Percentiles rank a stretch among this genome's conserved stretches.
These are phyloP conservation scores for Pisolithus orientalis DNA, from an alignment of 768 basidiomycete species.

Conservation along the genomic window DNA sequence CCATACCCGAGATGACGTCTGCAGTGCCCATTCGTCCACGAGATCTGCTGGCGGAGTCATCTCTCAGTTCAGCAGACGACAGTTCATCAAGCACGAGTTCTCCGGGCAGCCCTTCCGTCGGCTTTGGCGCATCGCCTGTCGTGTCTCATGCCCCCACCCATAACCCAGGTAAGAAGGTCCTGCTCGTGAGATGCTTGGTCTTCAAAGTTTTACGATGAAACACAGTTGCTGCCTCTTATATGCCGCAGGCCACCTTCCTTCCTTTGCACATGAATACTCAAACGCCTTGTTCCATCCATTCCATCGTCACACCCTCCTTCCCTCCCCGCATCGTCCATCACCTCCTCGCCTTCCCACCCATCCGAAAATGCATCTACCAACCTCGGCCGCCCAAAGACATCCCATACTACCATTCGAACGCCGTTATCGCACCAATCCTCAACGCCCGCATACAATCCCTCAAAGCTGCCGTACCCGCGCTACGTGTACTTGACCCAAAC, in stretches of 20 bases:
- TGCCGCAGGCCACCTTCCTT: constrained; percentile 28
- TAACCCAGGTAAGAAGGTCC: constrained; percentile 10
- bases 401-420: constrained; percentile 89
- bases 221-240: constrained; percentile 18
- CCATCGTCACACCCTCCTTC: constrained; percentile 13
- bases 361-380: constrained; percentile 11
- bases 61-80: constrained; percentile 28
- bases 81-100: constrained; percentile 18
- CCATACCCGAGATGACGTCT: constrained; percentile 8
- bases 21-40: constrained; percentile 21
- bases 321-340: constrained; percentile 35
- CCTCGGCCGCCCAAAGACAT: constrained; percentile 51
- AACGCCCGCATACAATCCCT: constrained; percentile 81
- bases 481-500: constrained; percentile 66
- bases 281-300: constrained; percentile 11
- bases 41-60: constrained; percentile 24
- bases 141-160: constrained; percentile 17
- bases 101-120: constrained; percentile 24
- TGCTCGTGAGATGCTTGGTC: not conserved
- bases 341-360: constrained; percentile 30
- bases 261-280: constrained; percentile 23
- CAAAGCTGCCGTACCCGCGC: constrained; percentile 75
- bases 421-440: constrained; percentile 81
- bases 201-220: constrained; percentile 12
- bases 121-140: constrained; percentile 22